Evolutionary conservation across 306 rosid genomes (phyloP).

Genomic region (Corylus avellana): DNA sequence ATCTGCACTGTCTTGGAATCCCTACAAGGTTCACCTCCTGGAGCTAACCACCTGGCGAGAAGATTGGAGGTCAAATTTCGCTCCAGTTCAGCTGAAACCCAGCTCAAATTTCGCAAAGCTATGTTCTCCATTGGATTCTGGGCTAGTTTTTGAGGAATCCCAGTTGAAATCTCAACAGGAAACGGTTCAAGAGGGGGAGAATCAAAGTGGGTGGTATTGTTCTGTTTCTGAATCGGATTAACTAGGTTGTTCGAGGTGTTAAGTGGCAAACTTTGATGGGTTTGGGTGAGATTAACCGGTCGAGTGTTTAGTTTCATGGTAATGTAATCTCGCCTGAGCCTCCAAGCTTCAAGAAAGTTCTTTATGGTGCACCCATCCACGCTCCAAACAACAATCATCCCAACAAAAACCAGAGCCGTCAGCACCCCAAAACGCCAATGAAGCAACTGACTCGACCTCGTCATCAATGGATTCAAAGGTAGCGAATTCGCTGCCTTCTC

Average conservation of each 20-base stretch:
- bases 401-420: constrained; percentile 51
- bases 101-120: constrained; percentile 31
- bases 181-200: constrained; percentile 28
- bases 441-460: constrained; percentile 40
- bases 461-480: constrained; percentile 39
- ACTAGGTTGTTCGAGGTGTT: constrained; percentile 13
- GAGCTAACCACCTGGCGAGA: constrained; percentile 63
- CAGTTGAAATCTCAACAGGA: constrained; percentile 30
- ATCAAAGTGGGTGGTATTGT: constrained; percentile 36
- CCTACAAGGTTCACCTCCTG: constrained; percentile 72
- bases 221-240: constrained; percentile 32
- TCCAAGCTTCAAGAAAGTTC: constrained; percentile 53
- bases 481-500: constrained; percentile 51
- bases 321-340: constrained; percentile 44
- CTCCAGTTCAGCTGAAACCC: constrained; percentile 70
- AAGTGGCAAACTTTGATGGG: constrained; percentile 26
- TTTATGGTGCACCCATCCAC: constrained; percentile 55
- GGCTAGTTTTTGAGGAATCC: constrained; percentile 23
- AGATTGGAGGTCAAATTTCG: constrained; percentile 61
- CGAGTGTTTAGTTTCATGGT: constrained; percentile 34
- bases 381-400: constrained; percentile 70
- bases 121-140: constrained; percentile 14
- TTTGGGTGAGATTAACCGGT: constrained; percentile 36
- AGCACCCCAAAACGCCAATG: constrained; percentile 68
- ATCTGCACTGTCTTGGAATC: constrained; percentile 61